A percentile compares a stretch with the other conserved stretches of the same genome.
phyloP scores from a whole-genome alignment of 768 basidiomycete genomes.

The Tephrocybe rancida region DNA sequence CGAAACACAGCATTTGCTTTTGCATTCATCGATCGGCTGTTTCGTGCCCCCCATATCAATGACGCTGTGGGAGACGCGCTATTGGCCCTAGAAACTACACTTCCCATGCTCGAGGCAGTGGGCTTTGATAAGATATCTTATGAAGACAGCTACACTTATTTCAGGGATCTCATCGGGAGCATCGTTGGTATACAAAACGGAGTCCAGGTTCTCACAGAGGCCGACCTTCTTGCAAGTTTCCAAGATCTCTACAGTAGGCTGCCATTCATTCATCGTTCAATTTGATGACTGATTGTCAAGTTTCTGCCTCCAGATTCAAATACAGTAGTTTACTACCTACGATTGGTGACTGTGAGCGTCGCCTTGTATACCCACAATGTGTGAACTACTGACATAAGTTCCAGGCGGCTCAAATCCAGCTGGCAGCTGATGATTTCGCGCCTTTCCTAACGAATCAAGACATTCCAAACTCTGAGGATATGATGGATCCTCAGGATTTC shows the following conservation, averaged over 20 bases:
- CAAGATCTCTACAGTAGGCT: constrained; percentile 50
- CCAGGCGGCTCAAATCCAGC: constrained; percentile 74
- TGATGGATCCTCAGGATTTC: constrained; percentile 62
- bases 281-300: not conserved
- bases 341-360: constrained; percentile 64
- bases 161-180: constrained; percentile 51
- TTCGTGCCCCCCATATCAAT: constrained; percentile 46
- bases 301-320: constrained; percentile 60
- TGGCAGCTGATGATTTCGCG: constrained; percentile 59
- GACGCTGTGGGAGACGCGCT: constrained; percentile 52
- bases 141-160: constrained; percentile 74
- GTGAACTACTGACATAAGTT: not conserved
- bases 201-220: constrained; percentile 33
- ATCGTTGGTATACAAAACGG: constrained; percentile 39
- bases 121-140: constrained; percentile 71
- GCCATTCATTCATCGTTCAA: not conserved
- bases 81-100: constrained; percentile 51
- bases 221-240: constrained; percentile 51
- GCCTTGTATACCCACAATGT: not conserved
- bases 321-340: constrained; percentile 77
- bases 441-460: constrained; percentile 68
- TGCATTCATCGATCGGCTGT: constrained; percentile 75
- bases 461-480: constrained; percentile 61
- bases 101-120: constrained; percentile 51
- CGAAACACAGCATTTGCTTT: constrained; percentile 70